Base-by-base conservation (phyloP, 306 rosid species). In the Dalbergia cochinchinensis region DNA sequence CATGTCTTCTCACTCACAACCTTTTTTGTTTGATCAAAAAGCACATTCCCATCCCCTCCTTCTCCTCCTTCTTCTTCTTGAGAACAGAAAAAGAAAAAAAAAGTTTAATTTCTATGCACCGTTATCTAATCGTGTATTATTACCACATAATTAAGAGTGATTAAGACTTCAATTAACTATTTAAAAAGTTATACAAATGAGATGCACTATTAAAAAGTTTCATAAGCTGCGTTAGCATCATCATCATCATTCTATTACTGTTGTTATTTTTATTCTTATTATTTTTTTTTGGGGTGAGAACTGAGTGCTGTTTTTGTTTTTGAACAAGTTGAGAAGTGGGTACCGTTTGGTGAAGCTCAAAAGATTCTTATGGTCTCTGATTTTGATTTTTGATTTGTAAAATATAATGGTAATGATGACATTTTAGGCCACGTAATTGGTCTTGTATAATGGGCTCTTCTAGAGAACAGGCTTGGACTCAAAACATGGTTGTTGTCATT, bases 371-470 rank as follows among this genome's bases (percentile, higher is more conserved):
- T 4, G 69, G 70, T 58, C 54, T 50, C 5, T 51, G 65, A 51
- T 76, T 65, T 22, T 13, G 73, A 76, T 39, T 78, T 78, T 42
- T 77, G 18, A 55, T 48, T 55, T 42, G 35, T 64, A n/a, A 42
- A 54, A 16, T 54, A 54, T n/a, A 54, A 45, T 33, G 19, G 12
- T 42, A 16, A 45, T 33, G 19, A 16, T 42, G 48, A 48, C 11
- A 58, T 41, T 54, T 48, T 55, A 65, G 73, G 31, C 67, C 68
- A 41, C 58, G 14, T 39, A 67, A 67, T 48, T 51, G 26, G 63
- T 76, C 11, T 34, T 50, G 53, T 76, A n/a, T 26, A 0, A 65
- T 77, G 19, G 14, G 7, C 35, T 65, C 57, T 65, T 77, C 31
- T 26, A 19, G 66, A 65, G 48, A 53, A 53, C 33, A 37, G 53